phyloP scores from a whole-genome alignment of 2,329 filamentous ascomycete species.

The Ophiostoma australiae region DNA sequence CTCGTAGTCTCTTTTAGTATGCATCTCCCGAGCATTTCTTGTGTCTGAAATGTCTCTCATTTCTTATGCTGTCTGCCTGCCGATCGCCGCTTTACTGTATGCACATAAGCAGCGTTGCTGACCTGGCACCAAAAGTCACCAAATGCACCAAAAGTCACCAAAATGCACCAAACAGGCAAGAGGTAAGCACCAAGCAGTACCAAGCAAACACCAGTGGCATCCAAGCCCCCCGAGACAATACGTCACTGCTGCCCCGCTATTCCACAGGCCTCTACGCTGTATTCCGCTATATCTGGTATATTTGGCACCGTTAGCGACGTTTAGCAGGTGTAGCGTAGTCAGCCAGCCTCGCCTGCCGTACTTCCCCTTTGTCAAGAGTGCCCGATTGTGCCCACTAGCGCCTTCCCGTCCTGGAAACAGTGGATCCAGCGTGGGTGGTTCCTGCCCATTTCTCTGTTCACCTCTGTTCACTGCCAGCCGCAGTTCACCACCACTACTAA shows the following conservation, averaged over 20 bases:
- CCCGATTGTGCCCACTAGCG: background rate
- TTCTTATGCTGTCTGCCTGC: constrained; percentile 4
- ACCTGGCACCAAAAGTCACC: constrained; percentile 7
- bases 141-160: background rate
- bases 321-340: constrained; percentile 12
- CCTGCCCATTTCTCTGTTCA: constrained; percentile 1
- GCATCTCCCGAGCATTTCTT: background rate
- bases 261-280: background rate
- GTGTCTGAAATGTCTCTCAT: background rate
- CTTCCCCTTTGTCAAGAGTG: constrained; percentile 13
- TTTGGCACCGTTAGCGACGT: background rate
- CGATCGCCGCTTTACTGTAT: constrained; percentile 4
- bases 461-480: background rate
- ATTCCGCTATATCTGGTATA: background rate
- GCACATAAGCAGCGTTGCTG: constrained; percentile 11
- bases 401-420: constrained; percentile 11
- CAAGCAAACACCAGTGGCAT: background rate
- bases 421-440: constrained; percentile 4
- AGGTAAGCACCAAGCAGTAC: background rate
- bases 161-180: background rate
- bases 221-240: constrained; percentile 17
- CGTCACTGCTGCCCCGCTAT: constrained; percentile 27
- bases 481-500: background rate
- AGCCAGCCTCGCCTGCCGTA: constrained; percentile 22
- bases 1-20: background rate